These are phyloP conservation scores for Earliella scabrosa DNA, from an alignment of 1,284 basidiomycete genomes.

Conservation along the genomic window DNA sequence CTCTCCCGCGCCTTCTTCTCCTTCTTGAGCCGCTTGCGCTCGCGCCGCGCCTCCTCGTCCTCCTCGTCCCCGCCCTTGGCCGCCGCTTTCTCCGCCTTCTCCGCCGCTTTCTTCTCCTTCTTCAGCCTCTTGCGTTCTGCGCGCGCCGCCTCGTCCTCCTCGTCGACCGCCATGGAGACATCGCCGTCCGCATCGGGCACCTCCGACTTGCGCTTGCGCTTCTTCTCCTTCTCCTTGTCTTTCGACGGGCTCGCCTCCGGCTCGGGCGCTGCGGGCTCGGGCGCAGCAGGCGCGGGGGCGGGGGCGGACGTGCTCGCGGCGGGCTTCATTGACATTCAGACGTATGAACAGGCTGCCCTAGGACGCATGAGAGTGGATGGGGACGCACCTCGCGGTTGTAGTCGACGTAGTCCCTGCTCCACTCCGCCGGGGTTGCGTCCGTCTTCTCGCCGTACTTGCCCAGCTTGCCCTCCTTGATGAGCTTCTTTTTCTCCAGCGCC, in stretches of 20 bases:
- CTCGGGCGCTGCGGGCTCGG: slow-evolving; percentile 27
- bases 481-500: slow-evolving; percentile 97
- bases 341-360: neutral
- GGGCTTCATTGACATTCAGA: slow-evolving; percentile 42
- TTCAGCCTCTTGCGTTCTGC: slow-evolving; percentile 38
- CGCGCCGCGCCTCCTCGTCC: slow-evolving; percentile 37
- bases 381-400: slow-evolving; percentile 67
- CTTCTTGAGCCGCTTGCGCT: slow-evolving; percentile 39
- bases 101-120: slow-evolving; percentile 52
- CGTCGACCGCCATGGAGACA: slow-evolving; percentile 46
- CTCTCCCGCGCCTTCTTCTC: slow-evolving; percentile 43
- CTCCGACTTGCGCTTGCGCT: slow-evolving; percentile 76
- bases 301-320: slow-evolving; percentile 43
- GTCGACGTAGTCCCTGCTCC: slow-evolving; percentile 94
- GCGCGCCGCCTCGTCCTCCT: slow-evolving; percentile 61
- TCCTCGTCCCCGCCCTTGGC: slow-evolving; percentile 33
- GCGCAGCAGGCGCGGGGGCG: slow-evolving; percentile 24
- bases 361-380: neutral
- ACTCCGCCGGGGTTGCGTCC: slow-evolving; percentile 87
- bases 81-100: slow-evolving; percentile 63
- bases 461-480: slow-evolving; percentile 95
- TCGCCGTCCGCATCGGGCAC: slow-evolving; percentile 46
- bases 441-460: slow-evolving; percentile 95
- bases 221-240: slow-evolving; percentile 69
- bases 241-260: slow-evolving; percentile 47